Base-by-base conservation (phyloP, 2,329 filamentous ascomycete genomes). In the Hypoxylon rubiginosum region DNA sequence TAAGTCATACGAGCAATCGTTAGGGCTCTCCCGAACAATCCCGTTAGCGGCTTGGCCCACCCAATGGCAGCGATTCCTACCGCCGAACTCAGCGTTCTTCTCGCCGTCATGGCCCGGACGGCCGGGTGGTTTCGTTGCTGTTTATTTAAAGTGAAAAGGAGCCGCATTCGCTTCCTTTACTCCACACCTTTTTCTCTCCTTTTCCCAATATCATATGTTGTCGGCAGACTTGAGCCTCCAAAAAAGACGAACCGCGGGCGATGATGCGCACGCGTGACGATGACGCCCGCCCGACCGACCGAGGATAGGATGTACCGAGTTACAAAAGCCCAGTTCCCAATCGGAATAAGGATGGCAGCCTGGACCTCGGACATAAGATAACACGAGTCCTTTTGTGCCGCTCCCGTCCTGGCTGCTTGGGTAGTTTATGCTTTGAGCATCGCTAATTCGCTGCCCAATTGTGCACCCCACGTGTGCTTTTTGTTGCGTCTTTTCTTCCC, bases 141-240 rank as follows among this genome's bases (percentile, higher is more conserved):
- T 73, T 69, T 72, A 72, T 72, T 73, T 71, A 73, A 73, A 69
- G 66, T 72, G 66, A 64, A 71, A 62, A 71, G 65, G 74, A 75
- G 73, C 73, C 74, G 74, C 74, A 74, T 26, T 74, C 46, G 26
- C 54, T 6, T 24, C 21, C 21, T 59, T 74, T 74, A 43, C 74
- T 74, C 72, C 74, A 75, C 74, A 70, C 67, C 61, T 67, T 43
- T 68, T 56, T 61, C 49, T 5, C 28, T 57, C 54, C 65, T 61
- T 43, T 5, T 41, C 54, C 54, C 65, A 61, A 66, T 72, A 74
- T 74, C 70, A 72, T 53, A 61, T 61, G 58, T 72, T 64, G 66
- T 71, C 68, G 67, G 69, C 61, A 59, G 63, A 62, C 41, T 43
- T 64, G 65, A 69, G 52, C 51, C 63, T 71, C 63, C 8, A 36